Conservation (phyloP, 345 rosid genomes). For the Pistacia integerrima region DNA sequence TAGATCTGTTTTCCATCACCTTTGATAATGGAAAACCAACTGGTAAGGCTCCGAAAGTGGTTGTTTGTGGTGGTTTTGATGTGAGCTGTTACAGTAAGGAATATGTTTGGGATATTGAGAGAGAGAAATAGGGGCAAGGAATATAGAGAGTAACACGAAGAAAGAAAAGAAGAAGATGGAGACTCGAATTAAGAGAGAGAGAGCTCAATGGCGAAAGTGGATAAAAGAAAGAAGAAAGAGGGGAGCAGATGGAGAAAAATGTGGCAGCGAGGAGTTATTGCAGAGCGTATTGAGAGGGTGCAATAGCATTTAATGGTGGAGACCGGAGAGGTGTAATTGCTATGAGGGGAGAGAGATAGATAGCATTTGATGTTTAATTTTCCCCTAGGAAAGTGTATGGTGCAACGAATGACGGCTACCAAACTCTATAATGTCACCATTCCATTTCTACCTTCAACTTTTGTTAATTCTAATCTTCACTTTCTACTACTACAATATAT, state of each 20-base stretch:
- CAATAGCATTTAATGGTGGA: slow-evolving; percentile 72
- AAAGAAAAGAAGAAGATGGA: background rate
- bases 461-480: background rate
- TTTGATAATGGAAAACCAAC: slow-evolving; percentile 9
- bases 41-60: background rate
- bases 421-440: slow-evolving; percentile 21
- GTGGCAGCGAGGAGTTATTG: slow-evolving; percentile 61
- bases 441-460: background rate
- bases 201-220: background rate
- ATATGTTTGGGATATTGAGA: background rate
- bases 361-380: slow-evolving; percentile 24
- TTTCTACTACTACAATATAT: background rate
- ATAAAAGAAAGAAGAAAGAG: slow-evolving; percentile 12
- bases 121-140: slow-evolving; percentile 16
- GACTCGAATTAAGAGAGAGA: background rate
- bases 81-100: slow-evolving; percentile 17
- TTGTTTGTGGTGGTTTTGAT: slow-evolving; percentile 12
- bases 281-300: slow-evolving; percentile 73
- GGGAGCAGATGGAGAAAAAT: slow-evolving; percentile 33
- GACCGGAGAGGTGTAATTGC: slow-evolving; percentile 44
- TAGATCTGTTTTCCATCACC: slow-evolving; percentile 28
- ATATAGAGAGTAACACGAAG: background rate
- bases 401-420: slow-evolving; percentile 60
- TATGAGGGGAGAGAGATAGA: slow-evolving; percentile 23
- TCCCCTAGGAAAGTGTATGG: slow-evolving; percentile 4